Evolutionary conservation across 495 filamentous ascomycete genomes (phyloP).

Genomic region (Hypoxylon fuscum): DNA sequence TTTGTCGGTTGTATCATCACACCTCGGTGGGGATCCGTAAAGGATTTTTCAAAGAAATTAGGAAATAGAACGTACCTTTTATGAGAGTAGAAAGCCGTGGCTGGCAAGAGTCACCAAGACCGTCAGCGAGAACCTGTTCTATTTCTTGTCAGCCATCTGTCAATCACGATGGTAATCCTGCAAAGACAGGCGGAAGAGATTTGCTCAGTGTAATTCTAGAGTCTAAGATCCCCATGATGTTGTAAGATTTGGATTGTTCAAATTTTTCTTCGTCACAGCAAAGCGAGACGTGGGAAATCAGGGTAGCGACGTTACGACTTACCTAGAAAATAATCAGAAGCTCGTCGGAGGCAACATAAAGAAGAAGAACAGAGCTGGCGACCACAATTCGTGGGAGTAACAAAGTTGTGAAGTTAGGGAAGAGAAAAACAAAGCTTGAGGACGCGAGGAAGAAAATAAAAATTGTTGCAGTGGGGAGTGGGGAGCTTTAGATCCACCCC

Average conservation of each 20-base stretch:
- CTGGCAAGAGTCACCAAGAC: not conserved
- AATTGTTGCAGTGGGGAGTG: slow-evolving; percentile 30
- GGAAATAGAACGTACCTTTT: slow-evolving; percentile 38
- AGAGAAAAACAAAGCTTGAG: slow-evolving; percentile 29
- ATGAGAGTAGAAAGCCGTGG: not conserved
- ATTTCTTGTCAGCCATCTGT: slow-evolving; percentile 10
- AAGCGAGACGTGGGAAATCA: slow-evolving; percentile 17
- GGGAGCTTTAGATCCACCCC: slow-evolving; percentile 15
- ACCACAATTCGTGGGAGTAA: too few species aligned
- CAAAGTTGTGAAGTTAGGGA: not conserved
- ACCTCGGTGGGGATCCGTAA: slow-evolving; percentile 52
- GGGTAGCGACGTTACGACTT: slow-evolving; percentile 25
- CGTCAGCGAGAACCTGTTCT: slow-evolving; percentile 7
- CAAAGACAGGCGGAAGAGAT: slow-evolving; percentile 12
- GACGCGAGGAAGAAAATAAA: slow-evolving; percentile 25
- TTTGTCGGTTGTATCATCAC: slow-evolving; percentile 84
- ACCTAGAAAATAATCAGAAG: slow-evolving; percentile 22
- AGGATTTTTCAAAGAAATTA: slow-evolving; percentile 8
- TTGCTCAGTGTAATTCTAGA: slow-evolving; percentile 78
- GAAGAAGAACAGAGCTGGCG: not conserved
- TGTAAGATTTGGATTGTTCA: slow-evolving; percentile 89
- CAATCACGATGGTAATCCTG: not conserved
- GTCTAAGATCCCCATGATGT: slow-evolving; percentile 70
- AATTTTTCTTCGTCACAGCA: slow-evolving; percentile 63
- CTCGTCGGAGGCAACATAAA: slow-evolving; percentile 1